phyloP scores from a whole-genome alignment of 495 filamentous ascomycete species.

The Xylaria telfairii region DNA sequence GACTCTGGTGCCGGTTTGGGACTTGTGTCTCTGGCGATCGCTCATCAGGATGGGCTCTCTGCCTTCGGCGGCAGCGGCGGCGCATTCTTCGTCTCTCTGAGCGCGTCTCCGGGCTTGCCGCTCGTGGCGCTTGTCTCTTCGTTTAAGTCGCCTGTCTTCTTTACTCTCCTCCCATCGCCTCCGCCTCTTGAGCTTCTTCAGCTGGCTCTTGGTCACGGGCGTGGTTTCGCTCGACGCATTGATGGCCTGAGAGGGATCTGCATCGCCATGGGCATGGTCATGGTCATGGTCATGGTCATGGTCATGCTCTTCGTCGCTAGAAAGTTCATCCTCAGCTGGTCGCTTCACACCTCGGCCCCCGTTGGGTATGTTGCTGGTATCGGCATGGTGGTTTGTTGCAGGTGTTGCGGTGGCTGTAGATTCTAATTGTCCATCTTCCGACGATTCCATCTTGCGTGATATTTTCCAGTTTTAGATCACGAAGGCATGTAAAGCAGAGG shows the following conservation, averaged over 20 bases:
- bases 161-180: conserved; percentile 72
- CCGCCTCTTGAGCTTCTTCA: conserved; percentile 72
- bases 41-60: conserved; percentile 38
- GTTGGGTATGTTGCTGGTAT: background rate
- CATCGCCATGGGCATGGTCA: conserved; percentile 11
- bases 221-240: conserved; percentile 31
- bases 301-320: background rate
- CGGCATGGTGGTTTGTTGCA: background rate
- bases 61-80: conserved; percentile 50
- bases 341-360: conserved; percentile 20
- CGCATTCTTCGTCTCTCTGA: conserved; percentile 46
- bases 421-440: background rate
- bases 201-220: conserved; percentile 76
- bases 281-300: background rate
- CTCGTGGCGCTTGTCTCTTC: conserved; percentile 72
- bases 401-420: background rate
- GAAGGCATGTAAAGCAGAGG: background rate
- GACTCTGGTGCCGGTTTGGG: conserved; percentile 53
- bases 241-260: conserved; percentile 7
- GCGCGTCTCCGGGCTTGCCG: conserved; percentile 64
- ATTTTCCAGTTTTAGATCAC: background rate
- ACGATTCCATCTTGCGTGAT: conserved; percentile 15
- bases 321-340: conserved; percentile 21
- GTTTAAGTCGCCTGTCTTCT: conserved; percentile 70
- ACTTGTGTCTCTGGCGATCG: conserved; percentile 33